These are phyloP conservation scores for Yamadazyma sp. DNA, from an alignment of 1,139 yeast genomes.

Conservation along the genomic window DNA sequence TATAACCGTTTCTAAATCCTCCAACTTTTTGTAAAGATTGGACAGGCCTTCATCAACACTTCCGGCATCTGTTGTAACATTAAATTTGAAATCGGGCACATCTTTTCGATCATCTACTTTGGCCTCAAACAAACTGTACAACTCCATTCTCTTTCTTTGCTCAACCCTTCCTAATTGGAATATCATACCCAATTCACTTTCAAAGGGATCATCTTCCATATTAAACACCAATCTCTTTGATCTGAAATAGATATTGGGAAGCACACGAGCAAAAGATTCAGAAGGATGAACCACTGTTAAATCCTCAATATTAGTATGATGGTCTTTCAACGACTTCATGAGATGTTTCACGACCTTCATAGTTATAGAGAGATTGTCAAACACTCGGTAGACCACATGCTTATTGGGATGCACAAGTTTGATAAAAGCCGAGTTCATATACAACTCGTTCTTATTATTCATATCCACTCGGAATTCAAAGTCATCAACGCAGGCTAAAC, in stretches of 20 bases:
- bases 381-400: constrained; percentile 58
- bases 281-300: constrained; percentile 28
- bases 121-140: constrained; percentile 52
- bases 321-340: constrained; percentile 40
- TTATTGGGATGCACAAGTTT: constrained; percentile 48
- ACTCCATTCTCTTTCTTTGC: constrained; percentile 64
- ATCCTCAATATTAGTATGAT: constrained; percentile 18
- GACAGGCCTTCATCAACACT: constrained; percentile 1
- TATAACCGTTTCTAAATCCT: constrained; percentile 18
- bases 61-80: constrained; percentile 2
- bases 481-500: constrained; percentile 47
- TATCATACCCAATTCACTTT: constrained; percentile 69
- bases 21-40: constrained; percentile 12
- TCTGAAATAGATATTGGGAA: constrained; percentile 56
- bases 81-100: neutral
- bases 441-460: constrained; percentile 17
- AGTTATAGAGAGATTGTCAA: constrained; percentile 60
- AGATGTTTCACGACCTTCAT: constrained; percentile 58
- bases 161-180: constrained; percentile 76
- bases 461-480: constrained; percentile 20
- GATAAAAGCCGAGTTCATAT: constrained; percentile 20
- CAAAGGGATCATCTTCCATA: constrained; percentile 87
- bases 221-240: constrained; percentile 48
- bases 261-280: constrained; percentile 40
- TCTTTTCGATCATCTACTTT: neutral